phyloP scores from a whole-genome alignment of 192 early-diverging fungal species.

The Coemansia sp. region DNA sequence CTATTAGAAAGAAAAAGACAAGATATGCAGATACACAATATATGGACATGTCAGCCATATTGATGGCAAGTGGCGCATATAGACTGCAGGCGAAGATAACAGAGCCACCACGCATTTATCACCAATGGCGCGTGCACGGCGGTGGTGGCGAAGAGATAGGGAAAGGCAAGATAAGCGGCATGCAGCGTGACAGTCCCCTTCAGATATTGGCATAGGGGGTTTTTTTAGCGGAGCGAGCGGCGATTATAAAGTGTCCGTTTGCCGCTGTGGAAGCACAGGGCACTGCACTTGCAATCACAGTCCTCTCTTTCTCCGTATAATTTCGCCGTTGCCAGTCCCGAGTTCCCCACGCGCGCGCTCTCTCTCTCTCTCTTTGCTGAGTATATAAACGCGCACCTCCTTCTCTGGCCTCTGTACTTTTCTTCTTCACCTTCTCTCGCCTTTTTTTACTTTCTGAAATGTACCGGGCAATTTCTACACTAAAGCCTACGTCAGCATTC shows the following conservation, averaged over 20 bases:
- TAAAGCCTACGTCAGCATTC: constrained; percentile 39
- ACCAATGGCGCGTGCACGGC: background rate
- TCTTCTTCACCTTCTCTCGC: background rate
- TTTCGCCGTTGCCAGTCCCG: background rate
- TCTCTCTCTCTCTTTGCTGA: background rate
- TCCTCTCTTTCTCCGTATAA: background rate
- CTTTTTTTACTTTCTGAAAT: constrained; percentile 25
- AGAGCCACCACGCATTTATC: background rate
- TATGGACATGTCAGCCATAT: background rate
- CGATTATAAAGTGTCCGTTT: constrained; percentile 36
- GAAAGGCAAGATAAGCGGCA: background rate
- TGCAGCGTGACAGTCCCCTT: background rate
- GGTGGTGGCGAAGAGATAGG: background rate
- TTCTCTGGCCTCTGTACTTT: background rate
- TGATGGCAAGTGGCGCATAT: constrained; percentile 1
- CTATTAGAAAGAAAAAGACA: background rate
- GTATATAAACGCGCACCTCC: background rate
- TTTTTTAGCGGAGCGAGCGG: constrained; percentile 14
- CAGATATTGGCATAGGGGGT: too few species aligned
- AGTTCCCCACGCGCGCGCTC: background rate
- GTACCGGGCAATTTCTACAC: constrained; percentile 48
- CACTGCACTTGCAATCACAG: constrained; percentile 4
- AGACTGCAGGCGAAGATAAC: background rate
- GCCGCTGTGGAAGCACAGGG: constrained; percentile 13
- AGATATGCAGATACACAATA: background rate